Evolutionary conservation across 169 alveolate genomes (phyloP), one percentile per base, ranked within the genome.

Genomic region (Eimeria sp.): DNA sequence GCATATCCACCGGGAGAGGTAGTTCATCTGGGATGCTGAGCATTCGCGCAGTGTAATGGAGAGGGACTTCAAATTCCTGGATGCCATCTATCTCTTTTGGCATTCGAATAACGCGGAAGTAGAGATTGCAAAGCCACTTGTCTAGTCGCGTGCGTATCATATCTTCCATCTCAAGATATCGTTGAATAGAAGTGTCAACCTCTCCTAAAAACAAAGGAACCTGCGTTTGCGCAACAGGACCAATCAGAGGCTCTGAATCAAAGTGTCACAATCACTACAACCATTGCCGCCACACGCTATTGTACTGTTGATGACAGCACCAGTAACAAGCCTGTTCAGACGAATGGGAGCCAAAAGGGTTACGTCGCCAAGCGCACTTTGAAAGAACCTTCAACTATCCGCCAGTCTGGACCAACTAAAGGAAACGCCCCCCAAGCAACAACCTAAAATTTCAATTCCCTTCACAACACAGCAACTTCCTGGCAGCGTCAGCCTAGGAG

Each of bases 61-160:
- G 95, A 20, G 76, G 91, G n/a, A 95, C 88, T 61, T 95, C 96
- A 73, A 75, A 95, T 89, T 95, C 96, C 40, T 73, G 80, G 22
- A 86, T 86, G 65, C 96, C 96, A n/a, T 86, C 95, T 20, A 83
- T 10, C 65, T 95, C 92, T 72, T 95, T 95, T 54, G 96, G 95
- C 87, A 95, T n/a, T 51, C 94, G 97, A 76, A 78, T 92, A 30
- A 57, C 45, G 76, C 95, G 95, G 70, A 97, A 95, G 94, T 97
- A 97, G 9, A 97, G 96, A 72, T 97, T 97, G 96, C 98, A 95
- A 49, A 97, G 95, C 98, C 98, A 97, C 51, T 93, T 96, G 84
- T 97, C 98, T n/a, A 97, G 61, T 54, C 96, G 96, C 43, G 94
- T 87, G 25, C 93, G 93, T 80, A 96, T 95, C 76, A 92, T 96